phyloP scores from a whole-genome alignment of 331 rosid species.

The Acacia concinna region DNA sequence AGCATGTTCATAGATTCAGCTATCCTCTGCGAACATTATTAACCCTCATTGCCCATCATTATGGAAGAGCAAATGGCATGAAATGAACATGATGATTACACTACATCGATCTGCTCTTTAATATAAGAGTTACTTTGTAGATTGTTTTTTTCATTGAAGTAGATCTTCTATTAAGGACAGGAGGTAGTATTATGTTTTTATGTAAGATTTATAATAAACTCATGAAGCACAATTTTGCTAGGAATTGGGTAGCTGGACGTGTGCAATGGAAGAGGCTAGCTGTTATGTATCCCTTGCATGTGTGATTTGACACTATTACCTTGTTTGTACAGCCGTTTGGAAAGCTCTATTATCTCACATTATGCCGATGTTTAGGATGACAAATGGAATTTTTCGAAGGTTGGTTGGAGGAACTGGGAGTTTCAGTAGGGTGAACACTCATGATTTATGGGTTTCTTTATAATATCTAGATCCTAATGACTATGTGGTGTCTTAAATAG shows the following conservation, averaged over 20 bases:
- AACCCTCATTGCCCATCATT: not conserved
- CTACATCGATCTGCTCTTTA: too few species aligned
- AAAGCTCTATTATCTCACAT: not conserved
- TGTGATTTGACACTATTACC: conserved; percentile 9
- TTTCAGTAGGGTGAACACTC: too few species aligned
- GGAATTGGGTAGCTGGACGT: conserved; percentile 9
- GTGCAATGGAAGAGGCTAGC: not conserved
- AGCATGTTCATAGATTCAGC: conserved; percentile 6
- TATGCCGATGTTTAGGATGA: not conserved
- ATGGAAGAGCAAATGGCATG: not conserved
- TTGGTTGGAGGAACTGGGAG: too few species aligned
- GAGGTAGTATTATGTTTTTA: not conserved
- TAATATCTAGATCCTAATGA: too few species aligned
- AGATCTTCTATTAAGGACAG: too few species aligned
- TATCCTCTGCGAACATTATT: not conserved
- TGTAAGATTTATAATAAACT: not conserved
- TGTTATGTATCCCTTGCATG: not conserved
- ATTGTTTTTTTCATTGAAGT: too few species aligned
- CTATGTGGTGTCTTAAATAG: too few species aligned
- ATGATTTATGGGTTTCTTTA: too few species aligned
- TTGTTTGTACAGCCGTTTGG: too few species aligned
- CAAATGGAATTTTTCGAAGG: not conserved
- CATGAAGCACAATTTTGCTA: not conserved
- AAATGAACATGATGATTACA: not conserved
- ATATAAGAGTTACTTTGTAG: too few species aligned